phyloP scores from a whole-genome alignment of 352 stramenopile genomes.

The Phytophthora macrochlamydospora region DNA sequence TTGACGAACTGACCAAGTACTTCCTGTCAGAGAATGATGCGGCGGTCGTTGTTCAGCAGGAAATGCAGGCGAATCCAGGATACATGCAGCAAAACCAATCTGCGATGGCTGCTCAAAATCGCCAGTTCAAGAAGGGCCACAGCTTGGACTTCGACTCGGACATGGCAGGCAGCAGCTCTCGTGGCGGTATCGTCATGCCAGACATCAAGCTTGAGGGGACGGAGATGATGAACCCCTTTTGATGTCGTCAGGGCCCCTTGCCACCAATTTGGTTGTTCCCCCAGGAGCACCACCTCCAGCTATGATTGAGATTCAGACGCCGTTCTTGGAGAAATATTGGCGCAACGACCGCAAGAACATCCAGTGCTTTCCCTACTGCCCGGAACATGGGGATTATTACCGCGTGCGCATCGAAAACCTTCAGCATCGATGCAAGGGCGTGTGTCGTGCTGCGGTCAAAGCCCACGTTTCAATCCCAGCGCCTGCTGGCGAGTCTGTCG shows the following conservation, averaged over 20 bases:
- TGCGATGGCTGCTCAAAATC: constrained; percentile 12
- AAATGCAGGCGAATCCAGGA: constrained; percentile 29
- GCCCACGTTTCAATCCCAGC: constrained; percentile 67
- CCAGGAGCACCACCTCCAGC: constrained; percentile 35
- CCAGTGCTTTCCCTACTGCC: constrained; percentile 91
- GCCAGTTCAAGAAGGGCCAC: constrained; percentile 70
- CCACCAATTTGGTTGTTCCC: constrained; percentile 17
- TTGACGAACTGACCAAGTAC: constrained; percentile 78
- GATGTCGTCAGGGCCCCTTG: constrained; percentile 16
- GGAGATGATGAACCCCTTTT: constrained; percentile 66
- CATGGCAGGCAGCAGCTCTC: constrained; percentile 32
- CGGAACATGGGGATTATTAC: constrained; percentile 91
- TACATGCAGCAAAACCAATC: constrained; percentile 7
- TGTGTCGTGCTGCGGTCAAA: constrained; percentile 83
- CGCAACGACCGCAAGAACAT: constrained; percentile 93
- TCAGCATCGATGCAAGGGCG: constrained; percentile 83
- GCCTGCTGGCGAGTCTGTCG: constrained; percentile 17
- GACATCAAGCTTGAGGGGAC: constrained; percentile 36
- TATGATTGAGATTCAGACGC: constrained; percentile 77
- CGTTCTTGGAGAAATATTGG: constrained; percentile 91
- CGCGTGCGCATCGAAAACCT: constrained; percentile 87
- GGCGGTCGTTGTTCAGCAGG: constrained; percentile 33
- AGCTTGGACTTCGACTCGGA: constrained; percentile 76
- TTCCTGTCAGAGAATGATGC: constrained; percentile 66
- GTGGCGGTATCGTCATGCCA: constrained; percentile 17